Conservation (phyloP, 1,284 basidiomycete species). For the Abortiporus biennis region DNA sequence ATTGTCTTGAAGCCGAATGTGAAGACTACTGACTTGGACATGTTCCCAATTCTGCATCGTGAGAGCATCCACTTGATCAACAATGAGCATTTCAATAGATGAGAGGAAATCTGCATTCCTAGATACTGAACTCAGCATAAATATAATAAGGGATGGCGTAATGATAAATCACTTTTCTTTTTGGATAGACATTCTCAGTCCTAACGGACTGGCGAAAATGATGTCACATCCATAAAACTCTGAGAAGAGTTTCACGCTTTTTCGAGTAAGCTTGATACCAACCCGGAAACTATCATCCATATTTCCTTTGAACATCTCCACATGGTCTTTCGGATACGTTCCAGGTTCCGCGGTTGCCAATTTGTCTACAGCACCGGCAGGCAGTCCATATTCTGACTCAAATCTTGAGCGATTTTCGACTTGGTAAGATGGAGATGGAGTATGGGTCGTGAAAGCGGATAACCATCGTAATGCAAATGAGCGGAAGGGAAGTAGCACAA, state of each 20-base stretch:
- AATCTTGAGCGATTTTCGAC: constrained; percentile 88
- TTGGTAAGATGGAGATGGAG: constrained; percentile 59
- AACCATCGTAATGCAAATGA: constrained; percentile 83
- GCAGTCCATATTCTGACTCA: constrained; percentile 76
- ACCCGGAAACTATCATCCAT: constrained; percentile 94
- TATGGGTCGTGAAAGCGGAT: constrained; percentile 62
- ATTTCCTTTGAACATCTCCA: constrained; percentile 95
- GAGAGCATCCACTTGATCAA: constrained; percentile 91
- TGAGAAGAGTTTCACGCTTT: constrained; percentile 82
- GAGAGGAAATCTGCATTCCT: constrained; percentile 88
- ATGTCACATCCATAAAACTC: constrained; percentile 91
- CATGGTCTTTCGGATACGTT: constrained; percentile 86
- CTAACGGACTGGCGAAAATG: constrained; percentile 90
- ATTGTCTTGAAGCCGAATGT: background rate
- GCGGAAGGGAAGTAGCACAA: constrained; percentile 90
- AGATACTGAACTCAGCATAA: background rate
- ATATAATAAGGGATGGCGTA: background rate
- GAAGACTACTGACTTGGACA: constrained; percentile 57
- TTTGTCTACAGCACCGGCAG: constrained; percentile 78
- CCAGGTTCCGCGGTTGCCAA: constrained; percentile 66
- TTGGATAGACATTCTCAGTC: constrained; percentile 87
- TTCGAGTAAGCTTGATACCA: constrained; percentile 89
- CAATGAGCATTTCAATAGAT: constrained; percentile 90
- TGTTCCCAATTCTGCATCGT: constrained; percentile 99
- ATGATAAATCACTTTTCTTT: constrained; percentile 74